Base-by-base conservation (phyloP, 2,329 filamentous ascomycete genomes). In the Tolypocladium amazonense region DNA sequence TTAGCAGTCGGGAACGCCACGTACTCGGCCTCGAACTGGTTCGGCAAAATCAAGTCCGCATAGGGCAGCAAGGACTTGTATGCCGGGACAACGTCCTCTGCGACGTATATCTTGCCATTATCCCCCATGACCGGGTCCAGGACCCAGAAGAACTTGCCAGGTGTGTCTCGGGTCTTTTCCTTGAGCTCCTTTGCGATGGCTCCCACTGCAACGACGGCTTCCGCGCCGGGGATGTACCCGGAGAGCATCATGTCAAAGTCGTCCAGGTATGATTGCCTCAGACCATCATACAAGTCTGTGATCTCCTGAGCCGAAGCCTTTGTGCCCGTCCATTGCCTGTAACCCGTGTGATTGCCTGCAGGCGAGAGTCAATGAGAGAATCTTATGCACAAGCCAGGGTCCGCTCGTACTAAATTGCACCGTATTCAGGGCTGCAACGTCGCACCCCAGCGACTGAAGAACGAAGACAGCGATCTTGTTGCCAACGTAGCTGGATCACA, bases 101-200 rank as follows among this genome's bases (percentile, higher is more conserved):
- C 89, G 9, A 99, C 93, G 70, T 99, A 99, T 15, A 99, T 80
- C 65, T 83, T 85, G 56, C 92, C 94, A 68, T 97, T 92, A 71
- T 99, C 94, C 37, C 94, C 94, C 94, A 99, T 99, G 56, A 99
- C 94, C 0, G 95, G 94, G 72, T 99, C 94, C 33, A 99, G 81
- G 3, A 96, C 90, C 93, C 93, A 97, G 76, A 97, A 97, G 77
- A 97, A 96, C 54, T 82, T 85, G 0, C 91, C 89, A 0, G 89
- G 87, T 38, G 79, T 81, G 18, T 76, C 77, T 41, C 76, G 77
- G 2, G 84, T 80, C 67, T 86, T 88, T 58, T 82, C 77, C 71
- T 88, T 89, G 62, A 97, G 80, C 67, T 96, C 91, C 64, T 87
- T 81, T 15, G 85, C 94, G 65, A 99, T 96, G 59, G 81, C 80